Evolutionary conservation across 371 early-diverging fungal genomes (phyloP), one percentile per base, ranked within the genome.

Genomic region (Rhizopus microsporus): DNA sequence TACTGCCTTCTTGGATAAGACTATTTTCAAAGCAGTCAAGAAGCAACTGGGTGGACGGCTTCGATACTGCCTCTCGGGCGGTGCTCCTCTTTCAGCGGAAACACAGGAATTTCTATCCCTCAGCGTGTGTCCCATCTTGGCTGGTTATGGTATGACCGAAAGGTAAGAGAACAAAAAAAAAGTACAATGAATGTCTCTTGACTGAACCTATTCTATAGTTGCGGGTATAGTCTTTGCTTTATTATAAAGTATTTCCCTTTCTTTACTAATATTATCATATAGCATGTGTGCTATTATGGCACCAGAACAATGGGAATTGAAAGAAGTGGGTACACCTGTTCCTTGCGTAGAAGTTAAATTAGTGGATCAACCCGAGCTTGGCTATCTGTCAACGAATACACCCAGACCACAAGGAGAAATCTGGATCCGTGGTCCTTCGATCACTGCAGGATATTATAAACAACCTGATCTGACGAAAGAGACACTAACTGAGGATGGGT

Each of bases 41-140:
- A 86, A 86, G 50, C 89, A 91, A 56, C 89, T 95, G 60, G 99
- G 99, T 57, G 99, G 99, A 33, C 78, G 92, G 9, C 81, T 99
- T 37, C 78, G 87, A 59, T 85, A 89, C 69, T 91, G 92, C 38
- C 76, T 99, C n/a, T 91, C 90, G 32, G 99, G 99, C 59, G 97
- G 98, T 59, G 99, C 99, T 3, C 94, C 99, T 34, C 80, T 99
- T 38, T 88, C 93, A 23, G 53, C 68, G 43, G 90, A 93, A 38
- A 91, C 94, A 5, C 92, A 96, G 57, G 72, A 82, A 61, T 96
- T 96, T 71, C 71, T 99, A 62, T 84, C 88, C 15, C 82, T 88
- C n/a, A 83, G 90, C 4, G 69, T 95, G 33, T 91, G 91, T 72
- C 88, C 90, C n/a, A 83, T 98, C 64, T 82, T 97, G 43, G 92